A percentile compares a stretch with the other conserved stretches of the same genome.
These are phyloP conservation scores for Blastobotrys arbuscula DNA, from an alignment of 1,139 yeast genomes.

Conservation along the genomic window DNA sequence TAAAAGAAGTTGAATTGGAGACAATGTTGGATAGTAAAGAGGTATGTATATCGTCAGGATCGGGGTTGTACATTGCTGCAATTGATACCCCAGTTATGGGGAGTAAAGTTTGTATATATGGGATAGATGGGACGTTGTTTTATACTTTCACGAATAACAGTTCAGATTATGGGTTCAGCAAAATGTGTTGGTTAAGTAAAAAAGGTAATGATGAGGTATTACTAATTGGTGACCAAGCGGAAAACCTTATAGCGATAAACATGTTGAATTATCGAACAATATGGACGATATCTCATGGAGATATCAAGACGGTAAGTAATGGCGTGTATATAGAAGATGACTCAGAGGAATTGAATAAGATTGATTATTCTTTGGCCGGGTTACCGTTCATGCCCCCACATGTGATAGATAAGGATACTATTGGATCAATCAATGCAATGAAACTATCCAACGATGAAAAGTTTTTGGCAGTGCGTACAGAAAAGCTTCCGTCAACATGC, in stretches of 20 bases:
- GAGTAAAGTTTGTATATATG: slow-evolving; percentile 23
- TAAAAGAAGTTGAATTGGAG: slow-evolving; percentile 13
- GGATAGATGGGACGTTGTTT: slow-evolving; percentile 19
- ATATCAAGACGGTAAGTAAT: slow-evolving; percentile 2
- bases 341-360: slow-evolving; percentile 6
- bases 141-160: slow-evolving; percentile 6
- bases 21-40: slow-evolving; percentile 22
- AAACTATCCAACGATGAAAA: slow-evolving; percentile 16
- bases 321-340: slow-evolving; percentile 23
- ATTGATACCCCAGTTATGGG: slow-evolving; percentile 26
- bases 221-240: slow-evolving; percentile 23
- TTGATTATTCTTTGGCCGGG: slow-evolving; percentile 11
- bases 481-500: slow-evolving; percentile 21
- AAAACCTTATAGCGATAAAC: slow-evolving; percentile 19
- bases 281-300: slow-evolving; percentile 19
- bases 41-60: slow-evolving; percentile 21
- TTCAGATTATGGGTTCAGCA: not conserved
- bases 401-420: not conserved
- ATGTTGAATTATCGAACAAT: slow-evolving; percentile 18
- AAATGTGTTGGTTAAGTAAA: slow-evolving; percentile 12
- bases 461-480: slow-evolving; percentile 18
- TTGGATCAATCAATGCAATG: slow-evolving; percentile 10
- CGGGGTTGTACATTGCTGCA: slow-evolving; percentile 25
- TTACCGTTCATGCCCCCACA: slow-evolving; percentile 16
- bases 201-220: slow-evolving; percentile 16